Evolutionary conservation across 1,284 basidiomycete species (phyloP).

Genomic region (Grifola frondosa): DNA sequence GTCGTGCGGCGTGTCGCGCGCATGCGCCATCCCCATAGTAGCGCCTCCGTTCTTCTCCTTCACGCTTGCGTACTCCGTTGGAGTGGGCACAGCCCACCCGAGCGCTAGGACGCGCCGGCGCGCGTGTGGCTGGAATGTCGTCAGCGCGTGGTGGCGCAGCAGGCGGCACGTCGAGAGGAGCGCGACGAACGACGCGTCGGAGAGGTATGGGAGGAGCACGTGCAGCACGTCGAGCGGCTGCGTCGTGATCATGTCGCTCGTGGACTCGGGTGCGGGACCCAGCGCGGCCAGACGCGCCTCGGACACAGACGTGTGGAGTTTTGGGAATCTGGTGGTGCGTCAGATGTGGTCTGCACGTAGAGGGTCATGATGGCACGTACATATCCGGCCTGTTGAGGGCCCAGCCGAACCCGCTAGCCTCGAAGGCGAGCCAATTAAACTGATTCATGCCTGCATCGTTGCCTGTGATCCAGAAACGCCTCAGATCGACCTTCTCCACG

Average conservation of each 20-base stretch:
- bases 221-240: conserved; percentile 25
- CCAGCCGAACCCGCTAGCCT: conserved; percentile 16
- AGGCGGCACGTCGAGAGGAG: conserved; percentile 28
- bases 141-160: conserved; percentile 27
- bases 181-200: conserved; percentile 18
- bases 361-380: conserved; percentile 10
- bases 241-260: conserved; percentile 21
- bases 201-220: conserved; percentile 22
- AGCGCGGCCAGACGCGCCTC: conserved; percentile 9
- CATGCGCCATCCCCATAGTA: conserved; percentile 17
- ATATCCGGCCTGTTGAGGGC: conserved; percentile 23
- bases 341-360: neutral
- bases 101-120: conserved; percentile 24
- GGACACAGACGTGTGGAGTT: conserved; percentile 16
- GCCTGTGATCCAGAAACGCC: conserved; percentile 20
- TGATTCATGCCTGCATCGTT: conserved; percentile 9
- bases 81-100: conserved; percentile 26
- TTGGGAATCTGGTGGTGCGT: conserved; percentile 22
- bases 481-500: conserved; percentile 21
- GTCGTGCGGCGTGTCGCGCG: conserved; percentile 15
- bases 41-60: neutral
- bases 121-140: conserved; percentile 26
- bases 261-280: neutral
- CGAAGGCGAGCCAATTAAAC: conserved; percentile 22
- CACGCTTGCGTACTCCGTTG: conserved; percentile 14